Evolutionary conservation across 805 yeast genomes (phyloP), one percentile per base, ranked within the genome.

Genomic region (Candida parachauliodes): DNA sequence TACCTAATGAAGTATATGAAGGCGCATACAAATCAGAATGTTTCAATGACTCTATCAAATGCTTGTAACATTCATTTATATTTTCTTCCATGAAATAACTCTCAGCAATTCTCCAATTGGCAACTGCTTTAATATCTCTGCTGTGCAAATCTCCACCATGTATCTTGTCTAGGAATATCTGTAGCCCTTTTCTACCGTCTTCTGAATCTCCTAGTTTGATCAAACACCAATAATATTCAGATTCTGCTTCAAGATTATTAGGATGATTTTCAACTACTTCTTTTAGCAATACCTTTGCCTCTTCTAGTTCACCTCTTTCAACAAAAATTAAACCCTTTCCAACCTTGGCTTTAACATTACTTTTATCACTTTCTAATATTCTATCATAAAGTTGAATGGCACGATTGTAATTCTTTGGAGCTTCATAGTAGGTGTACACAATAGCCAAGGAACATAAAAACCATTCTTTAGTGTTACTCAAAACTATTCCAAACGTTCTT

Each of bases 281-380:
- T 19, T 60, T 53, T 11, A 93, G 66, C 3, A 85, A 49, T 0
- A 42, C 45, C 27, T 64, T 61, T 0, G 98, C 95, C 4, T 68
- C 70, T 2, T 50, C 53, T 44, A 76, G 67, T 6, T 82, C 68
- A 7, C 77, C 75, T 44, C 78, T 73, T 50, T 88, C 93, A 32
- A 83, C 74, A 27, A 77, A 65, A 44, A 93, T 84, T 47, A 84
- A 63, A 2, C 93, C 94, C 54, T 83, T 85, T 9, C 98, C 98
- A 27, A 89, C 72, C 39, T 75, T 68, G 0, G 96, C 95, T 32
- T 70, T 71, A 4, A 72, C 60, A 48, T 80, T 77, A 4, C 57
- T 49, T 4, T 73, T 70, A 40, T 61, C 65, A 3, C 49, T 50
- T 12, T 43, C 45, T 18, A 87, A 64, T 3, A 88, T 77, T 17